Percentiles rank a stretch among this genome's conserved stretches.
These are phyloP conservation scores for Gossypium stocksii DNA, from an alignment of 345 rosid species.

Conservation along the genomic window DNA sequence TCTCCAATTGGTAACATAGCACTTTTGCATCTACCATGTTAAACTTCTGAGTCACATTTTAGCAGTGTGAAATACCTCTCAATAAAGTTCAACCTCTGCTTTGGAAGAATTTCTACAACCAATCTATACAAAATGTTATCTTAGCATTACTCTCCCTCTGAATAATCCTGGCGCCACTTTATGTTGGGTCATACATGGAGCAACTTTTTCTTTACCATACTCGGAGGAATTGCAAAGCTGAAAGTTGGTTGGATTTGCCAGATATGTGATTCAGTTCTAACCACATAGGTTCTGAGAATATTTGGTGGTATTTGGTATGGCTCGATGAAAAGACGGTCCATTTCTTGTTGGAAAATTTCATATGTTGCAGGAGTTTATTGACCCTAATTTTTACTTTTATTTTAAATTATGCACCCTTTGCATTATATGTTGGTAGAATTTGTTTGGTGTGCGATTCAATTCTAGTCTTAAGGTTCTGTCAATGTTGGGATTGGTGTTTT, in stretches of 20 bases:
- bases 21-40: background rate
- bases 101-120: background rate
- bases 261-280: background rate
- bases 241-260: background rate
- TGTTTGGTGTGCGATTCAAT: background rate
- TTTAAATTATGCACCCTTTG: background rate
- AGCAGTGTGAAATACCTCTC: background rate
- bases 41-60: background rate
- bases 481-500: background rate
- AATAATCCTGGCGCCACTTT: background rate
- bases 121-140: background rate
- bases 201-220: background rate
- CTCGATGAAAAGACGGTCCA: background rate
- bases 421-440: conserved; percentile 7
- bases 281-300: background rate
- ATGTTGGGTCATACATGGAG: background rate
- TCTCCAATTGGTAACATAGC: background rate
- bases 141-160: background rate
- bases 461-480: background rate
- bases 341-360: background rate
- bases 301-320: background rate
- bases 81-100: conserved; percentile 1
- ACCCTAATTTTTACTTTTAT: background rate
- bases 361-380: background rate
- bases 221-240: background rate